phyloP scores from a whole-genome alignment of 2,329 filamentous ascomycete genomes.

The Thielaviopsis punctulata region DNA sequence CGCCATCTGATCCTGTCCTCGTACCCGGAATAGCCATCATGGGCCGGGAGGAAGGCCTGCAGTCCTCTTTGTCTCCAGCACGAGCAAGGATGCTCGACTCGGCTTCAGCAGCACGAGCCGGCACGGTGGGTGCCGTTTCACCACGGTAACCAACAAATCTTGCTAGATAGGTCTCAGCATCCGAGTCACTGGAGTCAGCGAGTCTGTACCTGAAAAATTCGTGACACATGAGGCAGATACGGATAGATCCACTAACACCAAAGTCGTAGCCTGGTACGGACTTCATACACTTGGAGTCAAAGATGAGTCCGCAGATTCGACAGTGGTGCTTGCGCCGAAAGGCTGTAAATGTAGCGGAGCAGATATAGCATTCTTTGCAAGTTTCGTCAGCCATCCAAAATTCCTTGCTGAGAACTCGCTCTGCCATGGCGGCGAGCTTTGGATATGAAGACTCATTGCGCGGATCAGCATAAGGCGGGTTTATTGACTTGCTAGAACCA shows the following conservation, averaged over 20 bases:
- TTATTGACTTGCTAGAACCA: constrained; percentile 35
- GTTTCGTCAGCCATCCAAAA: constrained; percentile 99
- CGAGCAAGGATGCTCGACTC: constrained; percentile 1
- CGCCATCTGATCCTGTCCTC: constrained; percentile 64
- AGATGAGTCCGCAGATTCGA: constrained; percentile 91
- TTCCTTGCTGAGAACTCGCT: constrained; percentile 80
- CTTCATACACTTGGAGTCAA: constrained; percentile 88
- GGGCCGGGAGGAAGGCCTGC: constrained; percentile 40
- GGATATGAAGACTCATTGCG: constrained; percentile 43
- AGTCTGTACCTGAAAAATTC: constrained; percentile 68
- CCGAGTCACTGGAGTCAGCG: constrained; percentile 66
- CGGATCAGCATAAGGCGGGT: constrained; percentile 33
- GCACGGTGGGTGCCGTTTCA: constrained; percentile 4
- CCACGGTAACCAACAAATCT: constrained; percentile 14
- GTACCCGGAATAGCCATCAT: constrained; percentile 57
- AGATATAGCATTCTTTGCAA: constrained; percentile 91
- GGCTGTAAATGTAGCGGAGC: constrained; percentile 76
- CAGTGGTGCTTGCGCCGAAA: constrained; percentile 96
- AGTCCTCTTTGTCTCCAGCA: constrained; percentile 25
- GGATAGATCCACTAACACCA: constrained; percentile 65
- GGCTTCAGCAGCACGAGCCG: constrained; percentile 3
- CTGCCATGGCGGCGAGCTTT: constrained; percentile 54
- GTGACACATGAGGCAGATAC: constrained; percentile 87
- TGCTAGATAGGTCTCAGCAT: constrained; percentile 49
- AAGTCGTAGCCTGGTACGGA: constrained; percentile 80